Base-by-base conservation (phyloP, 805 yeast genomes). In the Nakazawaea molendinolei region DNA sequence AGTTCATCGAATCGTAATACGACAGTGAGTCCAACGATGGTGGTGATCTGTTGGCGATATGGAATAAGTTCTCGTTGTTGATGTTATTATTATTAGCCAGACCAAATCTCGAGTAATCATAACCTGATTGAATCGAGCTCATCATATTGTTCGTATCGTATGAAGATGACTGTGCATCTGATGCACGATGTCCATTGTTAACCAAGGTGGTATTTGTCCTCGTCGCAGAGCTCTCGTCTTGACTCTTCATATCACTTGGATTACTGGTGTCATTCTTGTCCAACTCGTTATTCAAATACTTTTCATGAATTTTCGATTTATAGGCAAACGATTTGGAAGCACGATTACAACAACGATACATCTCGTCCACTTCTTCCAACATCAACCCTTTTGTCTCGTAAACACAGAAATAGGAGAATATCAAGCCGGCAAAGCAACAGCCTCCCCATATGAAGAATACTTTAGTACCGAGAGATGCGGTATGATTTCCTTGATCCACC, bases 401-500 rank as follows among this genome's bases (percentile, higher is more conserved):
- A 23, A 83, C 85, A 38, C 71, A 63, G 34, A 81, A 71, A 54
- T 78, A 80, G 5, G 77, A 78, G 43, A 78, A 70, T 3, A 79
- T 44, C 4, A 74, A 71, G 1, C 81, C 86, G 4, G 67, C 29
- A 2, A 74, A 61, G 54, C 79, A 81, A 40, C 75, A 60, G 1
- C 83, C 74, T 4, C 92, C 92, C 94, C 94, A 84, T 5, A 84
- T 61, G 53, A 81, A 84, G 55, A 83, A 84, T 18, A 84, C 81
- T 43, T 72, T 77, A 20, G 79, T 72, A 0, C 89, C 90, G 40
- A 81, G 55, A 0, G 79, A 74, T 1, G 84, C 79, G 0, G 86
- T 76, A 51, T 78, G 82, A 8, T 62, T 53, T 0, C 84, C 86
- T 0, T 78, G 67, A 49, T 80, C 86, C 28, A 83, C 72, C 42